Evolutionary conservation across 257 asterid genomes (phyloP), one percentile per base, ranked within the genome.

Genomic region (Coffea canephora): DNA sequence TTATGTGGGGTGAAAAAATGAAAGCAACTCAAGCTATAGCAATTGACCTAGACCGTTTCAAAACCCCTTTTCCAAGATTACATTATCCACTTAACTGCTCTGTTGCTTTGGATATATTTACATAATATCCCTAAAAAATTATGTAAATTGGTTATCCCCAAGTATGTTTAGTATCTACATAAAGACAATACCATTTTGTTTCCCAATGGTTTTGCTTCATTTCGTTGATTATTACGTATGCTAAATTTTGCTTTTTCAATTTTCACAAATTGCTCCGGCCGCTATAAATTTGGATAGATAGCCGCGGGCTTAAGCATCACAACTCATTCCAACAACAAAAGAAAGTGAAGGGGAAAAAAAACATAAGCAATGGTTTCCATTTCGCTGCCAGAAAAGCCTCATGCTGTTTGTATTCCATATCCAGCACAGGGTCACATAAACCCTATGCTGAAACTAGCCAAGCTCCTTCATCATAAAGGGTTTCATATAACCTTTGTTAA

Each of bases 391-490:
- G 69, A 77, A 46, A 79, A 79, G n/a, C 86, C 84, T 61, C 88
- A 85, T 68, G 86, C 86, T 61, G 84, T 85, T 46, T 85, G 86
- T 62, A 18, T 85, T 23, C 84, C 88, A 12, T 77, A 68, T n/a
- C 86, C 88, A 36, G 82, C 84, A 12, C 88, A 85, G 69, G 88
- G 88, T 18, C 88, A 85, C 82, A 54, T 82, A 46, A 85, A 45
- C 69, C 84, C 86, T 0, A 85, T 85, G 86, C 83, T 85, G 0
- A 79, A 77, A 4, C 67, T 85, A 23, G 88, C 88, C 34, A 85
- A 85, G 55, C 27, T 85, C 52, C 86, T 85, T 31, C 82, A 82
- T 68, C 77, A 79, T 57, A 85, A 68, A 8, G 86, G 86, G 1
- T 82, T 85, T 55, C 88, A 84, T 41, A 81, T 84, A 21, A 82